These are phyloP conservation scores for Excoecaria cochinchinensis DNA, from an alignment of 345 rosid genomes.

Conservation along the genomic window DNA sequence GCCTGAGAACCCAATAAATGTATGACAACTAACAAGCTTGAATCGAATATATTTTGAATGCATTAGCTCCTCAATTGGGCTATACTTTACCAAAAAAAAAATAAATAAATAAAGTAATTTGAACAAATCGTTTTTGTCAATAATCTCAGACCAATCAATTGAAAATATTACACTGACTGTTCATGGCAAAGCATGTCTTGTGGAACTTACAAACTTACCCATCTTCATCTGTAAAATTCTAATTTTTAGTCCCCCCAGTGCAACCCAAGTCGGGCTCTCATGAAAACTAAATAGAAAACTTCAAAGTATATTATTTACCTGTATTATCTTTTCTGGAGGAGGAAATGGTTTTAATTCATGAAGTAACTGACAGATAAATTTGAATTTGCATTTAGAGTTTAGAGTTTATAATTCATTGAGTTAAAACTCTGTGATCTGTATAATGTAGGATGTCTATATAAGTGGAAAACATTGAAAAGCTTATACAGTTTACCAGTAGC, in stretches of 20 bases:
- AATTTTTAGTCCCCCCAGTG: background rate
- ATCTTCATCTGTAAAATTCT: background rate
- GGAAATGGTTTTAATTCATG: background rate
- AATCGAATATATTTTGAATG: background rate
- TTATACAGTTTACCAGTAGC: conserved; percentile 55
- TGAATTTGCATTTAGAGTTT: too few species aligned
- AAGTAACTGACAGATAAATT: too few species aligned
- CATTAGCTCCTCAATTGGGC: background rate
- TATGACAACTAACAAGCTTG: background rate
- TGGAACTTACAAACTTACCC: background rate
- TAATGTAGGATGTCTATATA: background rate
- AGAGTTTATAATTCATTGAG: background rate
- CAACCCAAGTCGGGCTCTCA: background rate
- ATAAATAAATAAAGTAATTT: too few species aligned
- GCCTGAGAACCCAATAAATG: background rate
- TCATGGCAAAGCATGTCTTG: background rate
- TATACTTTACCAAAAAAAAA: background rate
- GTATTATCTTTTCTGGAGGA: background rate
- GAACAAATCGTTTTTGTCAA: background rate
- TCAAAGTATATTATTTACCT: background rate
- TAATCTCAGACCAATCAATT: background rate
- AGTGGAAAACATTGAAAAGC: background rate
- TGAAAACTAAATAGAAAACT: background rate
- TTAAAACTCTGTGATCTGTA: background rate
- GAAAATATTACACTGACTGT: background rate